phyloP scores from a whole-genome alignment of 768 basidiomycete species.

The Leucocoprinus sp. region DNA sequence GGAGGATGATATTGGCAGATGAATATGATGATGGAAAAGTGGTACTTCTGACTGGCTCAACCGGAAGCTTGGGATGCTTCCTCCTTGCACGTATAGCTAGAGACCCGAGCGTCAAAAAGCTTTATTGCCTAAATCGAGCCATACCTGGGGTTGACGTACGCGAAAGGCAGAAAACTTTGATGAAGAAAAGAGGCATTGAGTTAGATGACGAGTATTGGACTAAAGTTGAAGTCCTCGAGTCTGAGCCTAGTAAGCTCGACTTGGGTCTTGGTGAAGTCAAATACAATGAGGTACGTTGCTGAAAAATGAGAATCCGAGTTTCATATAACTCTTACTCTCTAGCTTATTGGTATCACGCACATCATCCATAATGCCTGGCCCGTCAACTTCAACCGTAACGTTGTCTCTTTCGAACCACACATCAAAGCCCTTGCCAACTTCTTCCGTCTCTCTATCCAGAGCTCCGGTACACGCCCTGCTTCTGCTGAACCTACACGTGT shows the following conservation, averaged over 20 bases:
- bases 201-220: slow-evolving; percentile 20
- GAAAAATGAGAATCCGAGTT: too few species aligned
- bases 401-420: slow-evolving; percentile 35
- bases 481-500: slow-evolving; percentile 22
- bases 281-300: slow-evolving; percentile 20
- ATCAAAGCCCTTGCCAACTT: slow-evolving; percentile 22
- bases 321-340: not conserved
- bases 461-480: slow-evolving; percentile 26
- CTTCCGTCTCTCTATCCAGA: slow-evolving; percentile 19
- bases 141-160: slow-evolving; percentile 13
- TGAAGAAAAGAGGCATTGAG: slow-evolving; percentile 22
- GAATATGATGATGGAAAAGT: slow-evolving; percentile 12
- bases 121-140: slow-evolving; percentile 28
- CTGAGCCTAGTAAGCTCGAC: slow-evolving; percentile 19
- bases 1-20: not conserved
- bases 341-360: slow-evolving; percentile 21
- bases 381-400: slow-evolving; percentile 32
- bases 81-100: slow-evolving; percentile 23
- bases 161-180: slow-evolving; percentile 21
- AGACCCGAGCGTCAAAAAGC: slow-evolving; percentile 16
- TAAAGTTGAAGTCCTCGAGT: slow-evolving; percentile 22
- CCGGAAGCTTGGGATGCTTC: slow-evolving; percentile 32
- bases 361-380: slow-evolving; percentile 35
- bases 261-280: slow-evolving; percentile 20
- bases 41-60: slow-evolving; percentile 31